These are phyloP conservation scores for Camellia lanceoleosa DNA, from an alignment of 148 eudicot genomes.

Conservation along the genomic window DNA sequence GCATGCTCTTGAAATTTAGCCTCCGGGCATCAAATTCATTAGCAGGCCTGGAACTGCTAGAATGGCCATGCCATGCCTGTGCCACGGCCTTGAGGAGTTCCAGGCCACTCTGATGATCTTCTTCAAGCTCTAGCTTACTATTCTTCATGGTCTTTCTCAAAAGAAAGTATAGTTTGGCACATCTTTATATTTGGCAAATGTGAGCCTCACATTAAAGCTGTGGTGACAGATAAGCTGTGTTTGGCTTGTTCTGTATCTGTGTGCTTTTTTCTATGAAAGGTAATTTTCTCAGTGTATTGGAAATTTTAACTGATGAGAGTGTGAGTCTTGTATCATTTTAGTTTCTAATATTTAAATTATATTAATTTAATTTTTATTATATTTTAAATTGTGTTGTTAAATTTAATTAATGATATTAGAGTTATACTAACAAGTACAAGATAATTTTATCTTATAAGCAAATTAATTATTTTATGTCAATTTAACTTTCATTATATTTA, in stretches of 20 bases:
- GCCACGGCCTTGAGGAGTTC: slow-evolving; percentile 88
- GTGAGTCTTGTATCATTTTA: too few species aligned
- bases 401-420: too few species aligned
- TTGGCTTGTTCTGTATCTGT: neutral
- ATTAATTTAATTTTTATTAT: too few species aligned
- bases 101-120: slow-evolving; percentile 18
- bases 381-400: too few species aligned
- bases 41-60: slow-evolving; percentile 22
- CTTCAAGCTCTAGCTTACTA: slow-evolving; percentile 16
- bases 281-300: neutral
- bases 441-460: too few species aligned
- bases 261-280: neutral
- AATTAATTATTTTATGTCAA: too few species aligned
- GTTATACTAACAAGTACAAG: too few species aligned
- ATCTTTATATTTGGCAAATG: slow-evolving; percentile 27
- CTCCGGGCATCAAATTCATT: slow-evolving; percentile 57
- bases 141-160: slow-evolving; percentile 26
- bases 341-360: too few species aligned
- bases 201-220: slow-evolving; percentile 38
- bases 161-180: slow-evolving; percentile 18
- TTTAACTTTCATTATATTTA: too few species aligned
- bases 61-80: slow-evolving; percentile 78
- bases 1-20: slow-evolving; percentile 41
- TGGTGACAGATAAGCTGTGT: slow-evolving; percentile 12
- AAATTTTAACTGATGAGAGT: too few species aligned